Base-by-base conservation (phyloP, 345 rosid species). In the Syzygium aromaticum region DNA sequence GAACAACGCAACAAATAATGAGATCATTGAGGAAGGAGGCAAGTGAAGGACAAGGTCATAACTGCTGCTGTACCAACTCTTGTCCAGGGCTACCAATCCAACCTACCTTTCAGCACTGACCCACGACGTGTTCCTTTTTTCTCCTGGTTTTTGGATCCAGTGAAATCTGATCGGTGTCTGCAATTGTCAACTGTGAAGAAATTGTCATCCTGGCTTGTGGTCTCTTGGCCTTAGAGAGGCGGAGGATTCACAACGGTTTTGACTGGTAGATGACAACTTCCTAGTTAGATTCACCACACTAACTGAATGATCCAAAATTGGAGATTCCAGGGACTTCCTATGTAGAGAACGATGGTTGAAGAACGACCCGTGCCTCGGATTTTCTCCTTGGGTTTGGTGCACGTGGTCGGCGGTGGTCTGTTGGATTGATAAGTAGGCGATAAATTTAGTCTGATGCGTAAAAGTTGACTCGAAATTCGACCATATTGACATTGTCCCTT, bases 101-200 rank as follows among this genome's bases (percentile, higher is more conserved):
- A 93, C 94, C 98, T 90, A 94, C 91, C 95, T 87, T 92, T 95
- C 95, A 91, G 87, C n/a, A 85, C 80, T 19, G 25, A 64, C 77
- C 77, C 77, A 7, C 30, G 77, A 73, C 80, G 13, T 1, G 46
- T 40, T 33, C 25, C 0, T 4, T 33, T 19, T 19, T 2, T 17
- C 16, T 16, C 80, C 49, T 73, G 25, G 80, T 33, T 73, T 33
- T 73, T 51, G 3, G 49, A 25, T 33, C 3, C 80, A 1, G 46
- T 17, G 80, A 73, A 73, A 73, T 73, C 46, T 0, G 80, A 33
- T 46, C 5, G 22, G 80, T 3, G 25, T 5, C 19, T 73, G 80
- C 80, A 17, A 46, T 7, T 4, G 49, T 73, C 80, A 33, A 73
- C 80, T 17, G 46, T 1, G 46, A 23, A 73, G 46, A 73, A 19